Percentiles rank a stretch among this genome's conserved stretches.
phyloP scores from a whole-genome alignment of 108 stramenopile genomes.

The Cylindrotheca closterium region DNA sequence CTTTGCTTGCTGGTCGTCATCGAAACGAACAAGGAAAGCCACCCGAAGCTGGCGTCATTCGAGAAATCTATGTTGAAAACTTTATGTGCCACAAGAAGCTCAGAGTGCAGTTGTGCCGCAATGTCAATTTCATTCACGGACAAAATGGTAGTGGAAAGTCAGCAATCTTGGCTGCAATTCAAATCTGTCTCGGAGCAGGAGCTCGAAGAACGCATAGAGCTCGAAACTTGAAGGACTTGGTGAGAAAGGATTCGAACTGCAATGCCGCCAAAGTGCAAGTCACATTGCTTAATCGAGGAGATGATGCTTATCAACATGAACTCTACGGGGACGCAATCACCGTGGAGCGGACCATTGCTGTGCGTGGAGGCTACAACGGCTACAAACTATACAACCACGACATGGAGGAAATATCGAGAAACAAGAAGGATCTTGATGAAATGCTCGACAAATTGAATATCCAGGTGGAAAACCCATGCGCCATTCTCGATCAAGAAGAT shows the following conservation, averaged over 20 bases:
- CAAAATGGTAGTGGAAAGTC: slow-evolving; percentile 94
- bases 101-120: slow-evolving; percentile 63
- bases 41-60: slow-evolving; percentile 44
- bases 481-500: slow-evolving; percentile 96
- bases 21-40: slow-evolving; percentile 8
- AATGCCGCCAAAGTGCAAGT: slow-evolving; percentile 79
- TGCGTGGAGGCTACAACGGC: slow-evolving; percentile 73
- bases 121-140: slow-evolving; percentile 96
- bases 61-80: slow-evolving; percentile 80
- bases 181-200: slow-evolving; percentile 94
- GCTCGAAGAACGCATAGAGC: slow-evolving; percentile 88
- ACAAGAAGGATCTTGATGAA: slow-evolving; percentile 81
- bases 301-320: slow-evolving; percentile 85
- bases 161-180: slow-evolving; percentile 93
- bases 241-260: slow-evolving; percentile 75
- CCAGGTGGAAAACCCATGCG: slow-evolving; percentile 96
- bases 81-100: slow-evolving; percentile 90
- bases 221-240: slow-evolving; percentile 79
- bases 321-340: slow-evolving; percentile 90
- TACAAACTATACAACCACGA: slow-evolving; percentile 70
- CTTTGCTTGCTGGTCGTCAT: slow-evolving; percentile 1
- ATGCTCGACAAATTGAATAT: slow-evolving; percentile 90
- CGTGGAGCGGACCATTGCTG: slow-evolving; percentile 80
- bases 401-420: slow-evolving; percentile 46
- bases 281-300: slow-evolving; percentile 84